Conservation (phyloP, 169 alveolate species). For the Plasmodium vivax region DNA sequence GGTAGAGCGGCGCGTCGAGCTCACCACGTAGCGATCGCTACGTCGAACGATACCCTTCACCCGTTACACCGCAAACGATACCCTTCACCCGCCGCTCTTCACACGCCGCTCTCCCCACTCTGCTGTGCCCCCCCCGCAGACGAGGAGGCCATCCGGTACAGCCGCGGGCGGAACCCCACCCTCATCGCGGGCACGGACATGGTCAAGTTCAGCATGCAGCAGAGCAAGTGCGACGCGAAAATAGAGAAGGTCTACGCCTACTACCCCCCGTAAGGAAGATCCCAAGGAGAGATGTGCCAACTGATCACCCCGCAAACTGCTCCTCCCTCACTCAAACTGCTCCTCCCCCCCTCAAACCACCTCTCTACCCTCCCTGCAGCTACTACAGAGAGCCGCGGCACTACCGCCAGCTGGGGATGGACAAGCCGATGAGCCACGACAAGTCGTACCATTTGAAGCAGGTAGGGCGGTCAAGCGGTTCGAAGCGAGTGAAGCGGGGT, state of each 20-base stretch:
- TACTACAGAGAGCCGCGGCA: slow-evolving; percentile 37
- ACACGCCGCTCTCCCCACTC: background rate
- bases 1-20: background rate
- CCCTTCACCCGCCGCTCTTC: background rate
- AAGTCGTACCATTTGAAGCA: slow-evolving; percentile 36
- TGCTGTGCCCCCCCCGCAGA: background rate
- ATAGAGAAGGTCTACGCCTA: slow-evolving; percentile 59
- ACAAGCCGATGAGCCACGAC: slow-evolving; percentile 54
- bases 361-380: background rate
- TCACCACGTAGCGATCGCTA: too few relatives aligned
- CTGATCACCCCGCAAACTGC: too few relatives aligned
- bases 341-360: too few relatives aligned
- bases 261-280: slow-evolving; percentile 46
- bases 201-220: slow-evolving; percentile 14
- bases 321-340: too few relatives aligned
- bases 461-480: slow-evolving; percentile 6
- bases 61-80: background rate
- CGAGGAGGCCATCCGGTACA: slow-evolving; percentile 35
- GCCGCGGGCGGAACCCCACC: background rate
- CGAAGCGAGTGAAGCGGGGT: background rate
- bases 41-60: background rate
- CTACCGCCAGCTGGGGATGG: slow-evolving; percentile 11
- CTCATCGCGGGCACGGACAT: slow-evolving; percentile 41
- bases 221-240: slow-evolving; percentile 51
- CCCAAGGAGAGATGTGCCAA: background rate